Evolutionary conservation across 106 monocot genomes (phyloP), one percentile per base, ranked within the genome.

Genomic region (Platanthera zijinensis): DNA sequence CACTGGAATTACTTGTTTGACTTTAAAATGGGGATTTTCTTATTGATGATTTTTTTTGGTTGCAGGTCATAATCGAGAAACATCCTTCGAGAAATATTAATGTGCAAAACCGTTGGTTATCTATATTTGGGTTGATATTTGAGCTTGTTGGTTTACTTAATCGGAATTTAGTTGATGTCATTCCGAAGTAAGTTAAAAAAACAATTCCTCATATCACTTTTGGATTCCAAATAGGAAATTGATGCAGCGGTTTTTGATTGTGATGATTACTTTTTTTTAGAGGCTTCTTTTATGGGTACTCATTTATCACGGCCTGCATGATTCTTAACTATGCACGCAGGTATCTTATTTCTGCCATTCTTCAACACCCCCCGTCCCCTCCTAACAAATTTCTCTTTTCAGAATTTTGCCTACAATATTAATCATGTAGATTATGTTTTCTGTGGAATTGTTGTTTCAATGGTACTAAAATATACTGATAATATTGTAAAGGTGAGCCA

Each of bases 101-200:
- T 76, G 97, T 94, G 76, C 97, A 97, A 70, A 97, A 97, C 76
- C 94, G 94, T 75, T 97, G 97, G 97, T 74, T 97, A n/a, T 97
- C 94, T 77, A 53, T 94, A 10, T 97, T 94, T 86, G 93, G 97
- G 15, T 87, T 97, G 89, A 57, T 93, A 15, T 97, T 97, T 76
- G 94, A 97, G 86, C 54, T 94, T 13, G 76, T 97, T 82, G 90
- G 89, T 17, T 94, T 97, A 79, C 79, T 85, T 48, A 52, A 88
- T 81, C 91, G 94, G 78, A 94, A 97, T 81, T 94, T 86, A 86
- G 97, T 94, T 88, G 89, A 84, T 19, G 89, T 94, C 50, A 75
- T 80, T 84, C 89, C 89, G 77, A 93, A 88, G 97, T 97, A 25
- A n/a, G n/a, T n/a, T n/a, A 25, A 25, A 25, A n/a, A 25, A 25